Base-by-base conservation (phyloP, 208 protist genomes). In the Novymonas esmeraldas region DNA sequence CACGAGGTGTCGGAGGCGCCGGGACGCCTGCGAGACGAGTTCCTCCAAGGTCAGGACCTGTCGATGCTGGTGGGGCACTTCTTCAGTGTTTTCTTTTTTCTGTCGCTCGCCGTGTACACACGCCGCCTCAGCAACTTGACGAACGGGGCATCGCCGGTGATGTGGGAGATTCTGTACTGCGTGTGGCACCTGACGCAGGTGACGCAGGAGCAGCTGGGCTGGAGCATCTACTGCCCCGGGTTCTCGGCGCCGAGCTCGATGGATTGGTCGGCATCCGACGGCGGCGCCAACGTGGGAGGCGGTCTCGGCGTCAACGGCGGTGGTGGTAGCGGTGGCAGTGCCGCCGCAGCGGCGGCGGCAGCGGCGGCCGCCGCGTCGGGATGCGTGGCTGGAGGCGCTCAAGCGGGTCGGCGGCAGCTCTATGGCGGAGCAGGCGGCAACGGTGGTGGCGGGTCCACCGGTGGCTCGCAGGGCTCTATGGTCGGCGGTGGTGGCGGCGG, bases 191-290 rank as follows among this genome's bases (percentile, higher is more conserved):
- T 76, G 16, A 20, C 70, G 20, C 61, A 70, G 48, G 70, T 70
- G 56, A 76, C 70, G 46, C 70, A 69, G 28, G 70, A 76, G 56
- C 70, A 76, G 56, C 70, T 76, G 34, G 70, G 70, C n/a, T 76
- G 70, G 70, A 64, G 56, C 34, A 20, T 70, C 7, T 76, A 70
- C 48, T 76, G 24, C 62, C 57, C 16, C 0, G 70, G 70, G 0
- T 64, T 76, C 41, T 26, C 70, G 41, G 45, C 70, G 1, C 54
- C 62, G 9, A 49, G 39, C 29, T 26, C 45, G 3, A 39, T 64
- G 7, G 62, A 76, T 24, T 52, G 61, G 56, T 28, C 46, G 28
- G 28, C 39, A 46, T 24, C n/a, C 34, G 62, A 70, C 14, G 16
- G 61, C 24, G 36, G 58, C 29, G n/a, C 26, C 4, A 52, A 22